Conservation (phyloP, 2,329 filamentous ascomycete species). For the Aspergillus versicolor region DNA sequence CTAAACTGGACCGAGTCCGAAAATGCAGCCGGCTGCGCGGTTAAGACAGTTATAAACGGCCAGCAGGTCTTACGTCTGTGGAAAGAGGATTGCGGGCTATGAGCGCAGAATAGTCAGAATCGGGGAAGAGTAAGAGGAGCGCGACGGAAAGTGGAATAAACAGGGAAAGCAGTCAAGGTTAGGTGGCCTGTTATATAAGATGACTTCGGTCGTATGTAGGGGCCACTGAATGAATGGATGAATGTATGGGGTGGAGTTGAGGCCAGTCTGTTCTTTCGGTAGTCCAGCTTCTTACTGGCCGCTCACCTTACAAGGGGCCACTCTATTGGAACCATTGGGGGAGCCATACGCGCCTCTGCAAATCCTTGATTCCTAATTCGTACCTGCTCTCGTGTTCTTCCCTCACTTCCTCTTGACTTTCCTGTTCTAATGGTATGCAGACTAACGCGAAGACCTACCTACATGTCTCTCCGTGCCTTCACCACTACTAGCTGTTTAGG, state of each 20-base stretch:
- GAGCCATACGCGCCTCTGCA: not conserved
- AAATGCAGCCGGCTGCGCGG: not conserved
- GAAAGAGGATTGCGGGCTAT: not conserved
- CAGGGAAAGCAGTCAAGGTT: constrained; percentile 4
- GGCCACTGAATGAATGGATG: constrained; percentile 10
- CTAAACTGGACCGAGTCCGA: not conserved
- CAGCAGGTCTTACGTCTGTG: not conserved
- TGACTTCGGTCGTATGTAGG: not conserved
- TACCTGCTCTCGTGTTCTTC: not conserved
- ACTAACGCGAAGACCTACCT: not conserved
- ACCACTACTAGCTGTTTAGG: too few species aligned
- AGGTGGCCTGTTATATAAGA: constrained; percentile 16
- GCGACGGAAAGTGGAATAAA: not conserved
- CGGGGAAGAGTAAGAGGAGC: constrained; percentile 1
- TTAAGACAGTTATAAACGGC: not conserved
- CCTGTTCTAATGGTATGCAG: too few species aligned
- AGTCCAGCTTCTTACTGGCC: constrained; percentile 27
- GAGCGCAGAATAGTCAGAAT: not conserved
- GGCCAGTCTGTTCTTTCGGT: constrained; percentile 46
- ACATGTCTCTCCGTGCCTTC: not conserved
- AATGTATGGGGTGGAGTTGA: constrained; percentile 26
- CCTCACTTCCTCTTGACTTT: not conserved
- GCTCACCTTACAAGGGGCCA: constrained; percentile 23
- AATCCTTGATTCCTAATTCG: not conserved
- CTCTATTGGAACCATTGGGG: constrained; percentile 5